Evolutionary conservation across 2,329 filamentous ascomycete species (phyloP), one percentile per base, ranked within the genome.

Genomic region (Westerdykella aurantiaca): DNA sequence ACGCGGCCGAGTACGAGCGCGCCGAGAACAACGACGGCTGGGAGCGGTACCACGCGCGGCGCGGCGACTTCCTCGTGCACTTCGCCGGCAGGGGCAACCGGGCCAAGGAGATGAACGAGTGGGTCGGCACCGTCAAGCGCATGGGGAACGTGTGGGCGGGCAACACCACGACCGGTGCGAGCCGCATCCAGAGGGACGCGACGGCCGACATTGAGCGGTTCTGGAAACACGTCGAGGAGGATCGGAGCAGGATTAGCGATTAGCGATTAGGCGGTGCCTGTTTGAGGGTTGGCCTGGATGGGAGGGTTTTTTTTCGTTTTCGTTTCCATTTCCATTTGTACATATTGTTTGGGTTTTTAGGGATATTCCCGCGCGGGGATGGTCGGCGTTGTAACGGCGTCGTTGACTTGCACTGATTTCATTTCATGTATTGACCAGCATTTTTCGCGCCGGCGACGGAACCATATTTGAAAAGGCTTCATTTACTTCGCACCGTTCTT

Each of bases 51-150:
- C 62, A 69, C 37, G 67, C 66, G 5, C 60, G 67, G 11, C 57
- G 66, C 31, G 69, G 69, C 3, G 69, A 72, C 42, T 64, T 69
- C 42, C 48, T 73, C 10, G 67, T 72, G n/a, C 70, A 72, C 47
- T 72, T 72, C 42, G 64, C 69, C 5, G 69, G 70, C 0, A 53
- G 65, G 1, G 47, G 45, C 1, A 50, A 66, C 11, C 62, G 67
- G 14, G 58, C 64, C 21, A 49, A 58, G 38, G 52, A 61, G 13
- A 66, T 72, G 53, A 48, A 50, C 11, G 63, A 63, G 39, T 72
- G 69, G 67, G 49, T 69, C 4, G 57, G 62, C 11, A 49, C 62
- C 3, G 64, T 64, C 1, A 66, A 68, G 54, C 54, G 57, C 29
- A 55, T 54, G 16, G 47, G 52, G 1, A 47, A 52, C 33, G 57